Evolutionary conservation across 163 green algal genomes (phyloP), one percentile per base, ranked within the genome.

Genomic region (Prototheca stagnorum): DNA sequence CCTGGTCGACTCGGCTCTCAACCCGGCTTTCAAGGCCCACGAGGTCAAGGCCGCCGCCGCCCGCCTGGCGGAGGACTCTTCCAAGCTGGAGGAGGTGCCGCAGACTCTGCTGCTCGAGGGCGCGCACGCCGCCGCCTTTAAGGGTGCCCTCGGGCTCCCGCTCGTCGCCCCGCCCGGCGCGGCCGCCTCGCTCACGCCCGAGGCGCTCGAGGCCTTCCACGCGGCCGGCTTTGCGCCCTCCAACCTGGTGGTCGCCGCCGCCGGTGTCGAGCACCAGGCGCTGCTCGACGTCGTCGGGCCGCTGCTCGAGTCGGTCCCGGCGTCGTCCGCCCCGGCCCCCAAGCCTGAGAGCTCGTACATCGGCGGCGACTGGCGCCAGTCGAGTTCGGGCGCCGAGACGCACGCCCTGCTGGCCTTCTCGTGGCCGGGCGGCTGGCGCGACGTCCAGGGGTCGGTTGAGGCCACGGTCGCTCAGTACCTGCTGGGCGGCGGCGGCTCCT

Each of bases 391-490:
- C 3, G 47, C 63, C 2, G 49, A 74, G 11, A 77, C 63, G 21
- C 77, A 84, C 47, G 59, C 63, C 44, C 70, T 74, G 28, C 58
- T 97, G 24, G 86, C 72, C 0, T 97, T 96, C 51, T 81, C 95
- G 61, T 84, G 61, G 19, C 20, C 39, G 9, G 82, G 81, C 22
- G 81, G 81, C 22, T 92, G 81, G 81, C 55, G 68, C 6, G 77
- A 91, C 52, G 64, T 92, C 22, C 69, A 93, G 70, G 68, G 70
- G 8, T 75, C 80, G 1, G 71, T 91, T 23, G 66, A 75, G 4
- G 78, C 86, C 59, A 92, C 80, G n/a, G 81, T 96, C 39, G 70
- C 96, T 28, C 83, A 86, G 49, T 92, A 90, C 60, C 72, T 92
- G 40, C 62, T 93, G 53, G 84, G 84, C 7, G 47, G 55, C 41